Conservation (phyloP, 495 filamentous ascomycete genomes). For the Xylaria nigripes region DNA sequence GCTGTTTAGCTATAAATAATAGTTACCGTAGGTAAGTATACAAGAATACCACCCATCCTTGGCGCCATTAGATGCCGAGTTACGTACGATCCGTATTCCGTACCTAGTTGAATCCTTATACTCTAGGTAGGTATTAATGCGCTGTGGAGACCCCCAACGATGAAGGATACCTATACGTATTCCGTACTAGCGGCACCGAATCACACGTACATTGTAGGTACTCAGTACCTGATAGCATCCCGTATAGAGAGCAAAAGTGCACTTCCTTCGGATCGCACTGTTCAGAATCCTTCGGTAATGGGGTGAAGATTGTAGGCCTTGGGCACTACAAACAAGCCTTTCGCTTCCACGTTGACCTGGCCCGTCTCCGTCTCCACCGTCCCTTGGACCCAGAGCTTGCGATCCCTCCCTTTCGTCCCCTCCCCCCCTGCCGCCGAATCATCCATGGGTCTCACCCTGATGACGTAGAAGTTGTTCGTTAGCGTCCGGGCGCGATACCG, state of each 20-base stretch:
- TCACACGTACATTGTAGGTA: too few relatives aligned
- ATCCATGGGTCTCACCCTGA: conserved; percentile 43
- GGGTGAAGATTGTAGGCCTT: conserved; percentile 39
- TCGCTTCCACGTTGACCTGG: conserved; percentile 45
- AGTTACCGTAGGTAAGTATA: too few relatives aligned
- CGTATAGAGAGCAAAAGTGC: background rate
- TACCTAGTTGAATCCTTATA: too few relatives aligned
- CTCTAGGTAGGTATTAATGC: too few relatives aligned
- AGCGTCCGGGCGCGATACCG: conserved; percentile 52
- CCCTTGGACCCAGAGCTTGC: conserved; percentile 54
- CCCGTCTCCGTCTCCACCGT: conserved; percentile 48
- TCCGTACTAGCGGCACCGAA: too few relatives aligned
- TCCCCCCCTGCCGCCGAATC: conserved; percentile 26
- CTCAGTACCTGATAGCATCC: too few relatives aligned
- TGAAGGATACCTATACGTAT: too few relatives aligned
- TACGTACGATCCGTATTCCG: too few relatives aligned
- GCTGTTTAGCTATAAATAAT: too few relatives aligned
- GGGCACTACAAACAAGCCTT: conserved; percentile 58
- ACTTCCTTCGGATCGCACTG: background rate
- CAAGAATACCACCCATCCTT: too few relatives aligned
- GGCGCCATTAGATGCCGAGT: too few relatives aligned
- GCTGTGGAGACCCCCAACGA: too few relatives aligned
- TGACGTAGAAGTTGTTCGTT: conserved; percentile 54
- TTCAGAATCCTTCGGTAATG: conserved; percentile 39
- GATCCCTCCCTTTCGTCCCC: conserved; percentile 44